Conservation (phyloP, 208 protist genomes). For the Strigomonas galati region DNA sequence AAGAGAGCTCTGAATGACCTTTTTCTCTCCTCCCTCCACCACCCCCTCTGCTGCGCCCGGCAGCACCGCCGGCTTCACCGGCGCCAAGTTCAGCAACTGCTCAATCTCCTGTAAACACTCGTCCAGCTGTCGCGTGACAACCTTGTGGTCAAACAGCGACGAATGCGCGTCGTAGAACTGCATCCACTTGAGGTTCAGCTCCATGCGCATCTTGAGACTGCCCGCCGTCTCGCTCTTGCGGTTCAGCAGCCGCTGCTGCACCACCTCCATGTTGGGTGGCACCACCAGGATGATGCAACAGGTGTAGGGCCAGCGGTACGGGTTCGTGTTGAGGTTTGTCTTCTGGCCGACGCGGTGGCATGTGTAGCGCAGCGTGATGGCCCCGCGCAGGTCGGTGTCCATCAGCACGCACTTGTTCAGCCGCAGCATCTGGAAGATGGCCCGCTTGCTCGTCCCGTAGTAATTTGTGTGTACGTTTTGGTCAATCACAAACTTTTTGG, state of each 20-base stretch:
- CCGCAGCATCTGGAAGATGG: conserved; percentile 50
- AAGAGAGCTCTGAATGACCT: no score
- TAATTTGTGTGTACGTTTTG: conserved; percentile 23
- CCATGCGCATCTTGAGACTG: conserved; percentile 55
- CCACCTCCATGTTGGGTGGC: conserved; percentile 51
- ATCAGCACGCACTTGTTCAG: conserved; percentile 55
- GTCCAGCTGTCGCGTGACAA: conserved; percentile 37
- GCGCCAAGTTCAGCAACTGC: neutral
- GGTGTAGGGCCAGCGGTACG: conserved; percentile 20
- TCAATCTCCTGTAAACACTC: neutral
- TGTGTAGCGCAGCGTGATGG: conserved; percentile 53
- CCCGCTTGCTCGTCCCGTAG: conserved; percentile 86
- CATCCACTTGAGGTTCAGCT: conserved; percentile 50
- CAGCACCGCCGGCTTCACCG: no score
- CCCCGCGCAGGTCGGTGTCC: conserved; percentile 81
- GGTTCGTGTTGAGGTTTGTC: conserved; percentile 6
- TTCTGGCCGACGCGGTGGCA: neutral
- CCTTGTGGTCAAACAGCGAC: conserved; percentile 56
- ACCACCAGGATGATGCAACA: conserved; percentile 74
- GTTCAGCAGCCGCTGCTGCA: conserved; percentile 67
- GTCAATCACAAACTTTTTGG: conserved; percentile 1
- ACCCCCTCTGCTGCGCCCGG: no score
- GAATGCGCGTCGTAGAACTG: conserved; percentile 40
- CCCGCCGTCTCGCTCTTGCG: conserved; percentile 85
- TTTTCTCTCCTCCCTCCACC: no score